phyloP scores from a whole-genome alignment of 2,329 filamentous ascomycete species.

The Cylindrodendrum hubeiense region DNA sequence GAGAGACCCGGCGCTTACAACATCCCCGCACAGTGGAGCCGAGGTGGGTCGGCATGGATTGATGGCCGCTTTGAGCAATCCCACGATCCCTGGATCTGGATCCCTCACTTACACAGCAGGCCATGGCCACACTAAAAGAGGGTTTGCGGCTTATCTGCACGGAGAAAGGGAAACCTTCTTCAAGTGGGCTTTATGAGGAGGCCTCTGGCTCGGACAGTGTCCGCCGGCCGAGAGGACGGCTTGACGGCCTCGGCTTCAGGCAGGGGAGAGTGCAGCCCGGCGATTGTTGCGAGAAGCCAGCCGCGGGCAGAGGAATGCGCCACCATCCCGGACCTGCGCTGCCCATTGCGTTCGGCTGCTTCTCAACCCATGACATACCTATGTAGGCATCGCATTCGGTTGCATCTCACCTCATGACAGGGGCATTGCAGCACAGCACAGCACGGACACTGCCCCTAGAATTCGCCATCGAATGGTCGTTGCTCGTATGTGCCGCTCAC shows the following conservation, averaged over 20 bases:
- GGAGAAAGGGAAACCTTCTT: neutral
- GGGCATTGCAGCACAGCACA: too few species aligned
- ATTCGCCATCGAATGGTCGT: too few species aligned
- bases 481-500: too few species aligned
- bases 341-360: too few species aligned
- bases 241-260: neutral
- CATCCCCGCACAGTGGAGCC: neutral
- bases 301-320: neutral
- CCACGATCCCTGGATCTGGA: neutral
- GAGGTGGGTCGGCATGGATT: neutral
- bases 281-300: neutral
- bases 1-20: too few species aligned
- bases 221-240: neutral
- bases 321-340: neutral
- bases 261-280: too few species aligned
- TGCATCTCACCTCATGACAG: too few species aligned
- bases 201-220: neutral
- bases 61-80: neutral
- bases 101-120: neutral
- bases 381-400: too few species aligned
- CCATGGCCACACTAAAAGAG: neutral
- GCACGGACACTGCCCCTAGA: too few species aligned
- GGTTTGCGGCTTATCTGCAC: neutral
- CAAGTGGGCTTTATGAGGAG: neutral
- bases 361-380: too few species aligned